Conservation (phyloP, 2,329 filamentous ascomycete species). For the Aspergillus sp. region DNA sequence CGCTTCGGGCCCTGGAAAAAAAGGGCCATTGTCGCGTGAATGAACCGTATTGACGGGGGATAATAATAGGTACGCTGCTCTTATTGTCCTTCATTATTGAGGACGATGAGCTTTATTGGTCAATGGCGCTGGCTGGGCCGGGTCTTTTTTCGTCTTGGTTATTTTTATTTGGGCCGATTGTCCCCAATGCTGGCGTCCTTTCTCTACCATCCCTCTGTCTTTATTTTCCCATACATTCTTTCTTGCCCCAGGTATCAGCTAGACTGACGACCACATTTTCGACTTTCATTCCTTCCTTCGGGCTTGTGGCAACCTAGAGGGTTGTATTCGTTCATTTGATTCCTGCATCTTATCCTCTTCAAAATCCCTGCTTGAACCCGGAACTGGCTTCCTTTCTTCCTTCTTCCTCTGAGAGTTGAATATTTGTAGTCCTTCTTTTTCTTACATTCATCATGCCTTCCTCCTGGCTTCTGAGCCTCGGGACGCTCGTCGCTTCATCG, state of each 20-base stretch:
- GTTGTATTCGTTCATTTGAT: constrained; percentile 13
- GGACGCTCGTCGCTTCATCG: constrained; percentile 24
- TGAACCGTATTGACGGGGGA: background rate
- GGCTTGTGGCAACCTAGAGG: constrained; percentile 12
- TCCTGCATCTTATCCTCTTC: constrained; percentile 1
- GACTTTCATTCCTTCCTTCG: constrained; percentile 2
- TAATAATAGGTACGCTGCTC: background rate
- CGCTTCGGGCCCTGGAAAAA: background rate
- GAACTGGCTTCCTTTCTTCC: constrained; percentile 2
- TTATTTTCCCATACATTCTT: constrained; percentile 13
- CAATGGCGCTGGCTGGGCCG: background rate
- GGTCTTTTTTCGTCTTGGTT: background rate
- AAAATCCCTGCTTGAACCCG: constrained; percentile 3
- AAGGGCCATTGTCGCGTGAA: background rate
- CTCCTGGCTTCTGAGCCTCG: constrained; percentile 22
- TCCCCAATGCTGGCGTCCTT: constrained; percentile 1
- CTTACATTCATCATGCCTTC: constrained; percentile 17
- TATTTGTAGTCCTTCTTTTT: background rate
- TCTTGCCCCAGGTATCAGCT: constrained; percentile 4
- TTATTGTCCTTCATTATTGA: background rate
- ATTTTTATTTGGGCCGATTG: background rate
- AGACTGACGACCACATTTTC: constrained; percentile 11
- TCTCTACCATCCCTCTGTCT: constrained; percentile 4
- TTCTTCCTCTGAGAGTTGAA: background rate
- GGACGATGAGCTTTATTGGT: background rate